A percentile compares a stretch with the other conserved stretches of the same genome.
phyloP scores from a whole-genome alignment of 257 asterid genomes.

The Haberlea rhodopensis region DNA sequence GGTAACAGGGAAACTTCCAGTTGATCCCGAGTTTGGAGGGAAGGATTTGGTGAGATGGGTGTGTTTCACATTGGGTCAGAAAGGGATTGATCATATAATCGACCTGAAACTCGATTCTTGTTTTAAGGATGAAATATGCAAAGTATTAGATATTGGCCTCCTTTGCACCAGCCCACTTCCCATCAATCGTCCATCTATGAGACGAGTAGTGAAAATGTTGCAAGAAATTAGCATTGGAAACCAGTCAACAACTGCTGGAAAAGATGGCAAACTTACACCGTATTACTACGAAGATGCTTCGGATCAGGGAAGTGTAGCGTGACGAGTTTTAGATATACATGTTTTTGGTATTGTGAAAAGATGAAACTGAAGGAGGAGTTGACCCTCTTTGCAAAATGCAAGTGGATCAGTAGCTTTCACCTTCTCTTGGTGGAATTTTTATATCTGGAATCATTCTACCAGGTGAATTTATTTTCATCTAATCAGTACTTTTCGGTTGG shows the following conservation, averaged over 20 bases:
- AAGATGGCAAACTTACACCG: constrained; percentile 83
- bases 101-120: constrained; percentile 83
- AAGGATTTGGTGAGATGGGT: constrained; percentile 94
- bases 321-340: constrained; percentile 11
- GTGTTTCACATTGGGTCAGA: constrained; percentile 77
- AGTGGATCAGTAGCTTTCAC: constrained; percentile 35
- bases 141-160: constrained; percentile 74
- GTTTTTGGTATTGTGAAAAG: constrained; percentile 21
- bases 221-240: constrained; percentile 56
- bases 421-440: constrained; percentile 29
- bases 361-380: background rate
- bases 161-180: constrained; percentile 96
- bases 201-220: constrained; percentile 85
- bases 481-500: constrained; percentile 25
- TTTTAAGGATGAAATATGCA: constrained; percentile 80
- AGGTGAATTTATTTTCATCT: constrained; percentile 20
- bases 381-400: constrained; percentile 39
- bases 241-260: constrained; percentile 36
- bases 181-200: constrained; percentile 90
- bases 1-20: constrained; percentile 70
- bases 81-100: constrained; percentile 68
- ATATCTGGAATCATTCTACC: constrained; percentile 2
- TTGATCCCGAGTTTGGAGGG: constrained; percentile 89
- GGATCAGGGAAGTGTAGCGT: constrained; percentile 64
- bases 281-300: constrained; percentile 78